phyloP scores from a whole-genome alignment of 2,329 filamentous ascomycete genomes.

The Coleophoma eucalyptorum region DNA sequence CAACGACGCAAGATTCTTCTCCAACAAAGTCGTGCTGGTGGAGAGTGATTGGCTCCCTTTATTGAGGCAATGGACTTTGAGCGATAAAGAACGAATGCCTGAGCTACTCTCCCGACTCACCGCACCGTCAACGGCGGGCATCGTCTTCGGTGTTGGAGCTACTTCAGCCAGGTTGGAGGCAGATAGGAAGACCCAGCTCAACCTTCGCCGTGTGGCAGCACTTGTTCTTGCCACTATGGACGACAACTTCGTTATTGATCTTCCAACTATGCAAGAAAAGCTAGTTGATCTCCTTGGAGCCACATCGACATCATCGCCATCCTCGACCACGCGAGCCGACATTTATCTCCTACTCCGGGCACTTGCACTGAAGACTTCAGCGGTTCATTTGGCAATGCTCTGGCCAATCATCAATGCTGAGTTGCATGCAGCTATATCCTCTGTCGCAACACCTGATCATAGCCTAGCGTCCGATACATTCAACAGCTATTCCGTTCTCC shows the following conservation, averaged over 20 bases:
- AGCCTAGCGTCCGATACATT: conserved; percentile 66
- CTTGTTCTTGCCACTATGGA: conserved; percentile 72
- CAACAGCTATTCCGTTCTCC: conserved; percentile 72
- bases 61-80: conserved; percentile 76
- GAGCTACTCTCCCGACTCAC: conserved; percentile 78
- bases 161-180: conserved; percentile 92
- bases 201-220: conserved; percentile 76
- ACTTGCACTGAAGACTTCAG: conserved; percentile 72
- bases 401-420: conserved; percentile 92
- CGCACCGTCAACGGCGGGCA: conserved; percentile 85
- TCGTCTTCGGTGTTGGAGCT: conserved; percentile 97
- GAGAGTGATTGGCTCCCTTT: conserved; percentile 77
- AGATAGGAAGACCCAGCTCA: conserved; percentile 88
- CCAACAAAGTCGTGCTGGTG: conserved; percentile 61
- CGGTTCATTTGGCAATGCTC: conserved; percentile 75
- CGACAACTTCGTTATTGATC: conserved; percentile 76
- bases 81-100: conserved; percentile 82
- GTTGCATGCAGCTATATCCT: conserved; percentile 74
- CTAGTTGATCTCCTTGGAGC: conserved; percentile 82
- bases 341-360: conserved; percentile 85
- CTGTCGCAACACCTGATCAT: conserved; percentile 65
- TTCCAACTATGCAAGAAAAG: conserved; percentile 74
- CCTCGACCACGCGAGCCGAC: conserved; percentile 82
- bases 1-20: conserved; percentile 84
- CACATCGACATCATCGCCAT: conserved; percentile 85